These are phyloP conservation scores for Aspergillus fructus DNA, from an alignment of 2,329 filamentous ascomycete genomes.

Conservation along the genomic window DNA sequence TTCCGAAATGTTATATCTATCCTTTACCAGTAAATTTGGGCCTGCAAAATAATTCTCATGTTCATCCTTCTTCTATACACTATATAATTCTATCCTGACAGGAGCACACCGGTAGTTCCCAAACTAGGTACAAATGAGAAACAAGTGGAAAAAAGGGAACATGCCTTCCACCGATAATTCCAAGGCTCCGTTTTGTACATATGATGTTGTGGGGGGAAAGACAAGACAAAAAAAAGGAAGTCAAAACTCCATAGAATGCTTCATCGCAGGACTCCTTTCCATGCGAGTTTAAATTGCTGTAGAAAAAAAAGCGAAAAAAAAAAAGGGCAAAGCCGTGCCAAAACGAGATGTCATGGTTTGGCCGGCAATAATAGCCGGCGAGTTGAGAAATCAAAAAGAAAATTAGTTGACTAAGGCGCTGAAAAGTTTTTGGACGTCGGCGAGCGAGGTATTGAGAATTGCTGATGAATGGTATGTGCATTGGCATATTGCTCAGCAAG, in stretches of 20 bases:
- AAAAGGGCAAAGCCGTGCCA: conserved; percentile 4
- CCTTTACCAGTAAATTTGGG: background rate
- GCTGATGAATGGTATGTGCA: conserved; percentile 7
- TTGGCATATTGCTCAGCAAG: conserved; percentile 2
- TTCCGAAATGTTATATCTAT: background rate
- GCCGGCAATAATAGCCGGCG: background rate
- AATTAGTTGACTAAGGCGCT: conserved; percentile 1
- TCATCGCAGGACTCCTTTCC: conserved; percentile 31
- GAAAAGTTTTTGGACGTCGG: conserved; percentile 1
- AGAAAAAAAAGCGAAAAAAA: background rate
- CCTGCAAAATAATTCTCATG: background rate
- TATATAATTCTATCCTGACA: conserved; percentile 13
- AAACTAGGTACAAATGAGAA: conserved; percentile 17
- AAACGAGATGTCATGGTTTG: background rate
- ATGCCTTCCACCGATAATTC: background rate
- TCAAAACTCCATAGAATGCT: conserved; percentile 27
- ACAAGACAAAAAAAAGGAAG: conserved; percentile 16
- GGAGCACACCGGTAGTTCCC: conserved; percentile 1
- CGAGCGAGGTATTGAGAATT: background rate
- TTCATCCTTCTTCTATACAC: conserved; percentile 13
- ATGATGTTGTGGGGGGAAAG: conserved; percentile 10
- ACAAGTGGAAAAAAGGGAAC: conserved; percentile 2
- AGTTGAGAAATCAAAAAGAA: background rate
- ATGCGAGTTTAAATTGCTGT: conserved; percentile 28
- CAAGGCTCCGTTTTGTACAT: conserved; percentile 17